These are phyloP conservation scores for Penicillium concentricum DNA, from an alignment of 2,329 filamentous ascomycete species.

Conservation along the genomic window DNA sequence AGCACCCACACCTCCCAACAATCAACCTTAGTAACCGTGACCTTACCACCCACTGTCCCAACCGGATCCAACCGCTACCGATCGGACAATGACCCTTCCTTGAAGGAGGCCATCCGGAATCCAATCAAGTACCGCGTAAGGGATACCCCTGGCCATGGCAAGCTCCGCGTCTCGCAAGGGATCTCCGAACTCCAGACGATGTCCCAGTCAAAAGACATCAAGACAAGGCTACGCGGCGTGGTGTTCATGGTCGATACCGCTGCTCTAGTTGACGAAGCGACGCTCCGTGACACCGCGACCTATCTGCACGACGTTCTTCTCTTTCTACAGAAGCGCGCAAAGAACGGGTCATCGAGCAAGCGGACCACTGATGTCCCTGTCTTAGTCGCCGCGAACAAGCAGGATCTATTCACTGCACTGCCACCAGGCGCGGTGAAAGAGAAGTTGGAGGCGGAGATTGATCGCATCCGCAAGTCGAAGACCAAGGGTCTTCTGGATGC, in stretches of 20 bases:
- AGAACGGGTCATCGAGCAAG: conserved; percentile 54
- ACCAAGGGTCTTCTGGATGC: conserved; percentile 81
- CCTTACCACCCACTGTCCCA: conserved; percentile 53
- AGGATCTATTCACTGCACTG: conserved; percentile 90
- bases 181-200: conserved; percentile 40
- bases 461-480: conserved; percentile 70
- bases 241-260: conserved; percentile 89
- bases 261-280: conserved; percentile 50
- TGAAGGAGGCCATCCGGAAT: conserved; percentile 53
- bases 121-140: conserved; percentile 40
- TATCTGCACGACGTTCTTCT: conserved; percentile 92
- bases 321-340: conserved; percentile 70
- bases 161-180: conserved; percentile 68
- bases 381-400: conserved; percentile 89
- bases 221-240: conserved; percentile 61
- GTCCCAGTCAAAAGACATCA: conserved; percentile 33
- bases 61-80: conserved; percentile 63
- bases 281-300: conserved; percentile 69
- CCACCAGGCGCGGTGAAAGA: conserved; percentile 73
- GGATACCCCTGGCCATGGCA: conserved; percentile 94
- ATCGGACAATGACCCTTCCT: conserved; percentile 63
- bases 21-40: conserved; percentile 56
- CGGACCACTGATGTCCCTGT: conserved; percentile 65
- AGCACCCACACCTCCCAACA: conserved; percentile 64
- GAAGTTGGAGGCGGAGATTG: conserved; percentile 76